Base-by-base conservation (phyloP, 2,329 filamentous ascomycete genomes). In the Leptographium galeiforme region DNA sequence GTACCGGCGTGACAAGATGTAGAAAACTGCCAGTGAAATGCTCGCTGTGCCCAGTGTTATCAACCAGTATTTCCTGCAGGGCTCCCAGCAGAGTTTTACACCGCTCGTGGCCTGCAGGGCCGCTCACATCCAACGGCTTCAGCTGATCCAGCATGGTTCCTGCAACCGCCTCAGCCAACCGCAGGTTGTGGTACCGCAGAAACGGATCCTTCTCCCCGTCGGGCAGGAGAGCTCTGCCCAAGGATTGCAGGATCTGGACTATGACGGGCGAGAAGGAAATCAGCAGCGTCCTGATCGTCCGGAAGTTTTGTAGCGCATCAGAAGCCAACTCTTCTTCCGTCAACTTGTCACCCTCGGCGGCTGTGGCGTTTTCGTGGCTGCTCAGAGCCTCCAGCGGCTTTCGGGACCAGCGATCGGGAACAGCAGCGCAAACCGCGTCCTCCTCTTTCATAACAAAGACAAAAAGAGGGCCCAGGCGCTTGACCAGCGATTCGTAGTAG, bases 391-490 rank as follows among this genome's bases (percentile, higher is more conserved):
- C 59, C 32, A 53, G 38, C 33, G 56, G 56, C 41, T 56, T 56
- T n/a, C 49, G 51, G 5, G 70, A 71, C 83, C 84, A 87, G 55
- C 81, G 73, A 40, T 82, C 76, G 1, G 91, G 89, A 49, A 95
- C 84, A 51, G 79, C 75, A 50, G 80, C 82, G 58, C 85, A 78
- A 46, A 96, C 72, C 0, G 84, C 72, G 39, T 90, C 85, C 59
- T 94, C 87, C 66, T 98, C 91, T 67, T 84, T 84, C n/a, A 95
- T 76, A 55, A 89, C 86, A 51, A 84, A 84, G 44, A 86, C 79
- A 58, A 96, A 77, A 16, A 98, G 71, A 30, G 82, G 82, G 4
- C 89, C 89, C 38, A 97, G 76, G 32, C 82, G 81, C 57, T 81
- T 78, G 30, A 95, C 77, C 40, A 96, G 71, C n/a, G 74, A 69